Conservation (phyloP, 768 basidiomycete species). For the Gymnopilus junonius region DNA sequence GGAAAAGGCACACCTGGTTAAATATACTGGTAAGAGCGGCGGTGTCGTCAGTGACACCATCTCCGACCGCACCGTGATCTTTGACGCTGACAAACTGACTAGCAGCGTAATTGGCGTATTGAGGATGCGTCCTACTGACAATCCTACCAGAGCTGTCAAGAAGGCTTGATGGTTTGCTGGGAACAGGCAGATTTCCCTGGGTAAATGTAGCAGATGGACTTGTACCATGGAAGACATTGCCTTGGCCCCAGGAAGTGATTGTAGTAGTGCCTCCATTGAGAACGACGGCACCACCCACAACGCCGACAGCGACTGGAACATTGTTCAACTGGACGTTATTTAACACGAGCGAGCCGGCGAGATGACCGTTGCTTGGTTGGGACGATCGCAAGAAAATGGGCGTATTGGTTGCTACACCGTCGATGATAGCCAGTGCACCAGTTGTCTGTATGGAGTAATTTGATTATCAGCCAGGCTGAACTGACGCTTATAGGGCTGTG, state of each 20-base stretch:
- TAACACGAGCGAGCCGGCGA: constrained; percentile 65
- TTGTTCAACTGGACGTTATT: constrained; percentile 67
- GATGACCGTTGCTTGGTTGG: constrained; percentile 42
- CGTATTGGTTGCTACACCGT: constrained; percentile 61
- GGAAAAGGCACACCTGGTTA: constrained; percentile 41
- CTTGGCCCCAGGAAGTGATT: constrained; percentile 76
- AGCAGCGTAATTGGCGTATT: constrained; percentile 64
- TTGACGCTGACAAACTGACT: constrained; percentile 76
- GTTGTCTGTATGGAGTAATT: constrained; percentile 43
- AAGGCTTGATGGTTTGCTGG: constrained; percentile 60
- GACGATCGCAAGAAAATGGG: constrained; percentile 65
- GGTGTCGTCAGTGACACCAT: constrained; percentile 80
- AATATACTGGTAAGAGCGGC: constrained; percentile 67
- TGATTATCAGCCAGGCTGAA: background rate
- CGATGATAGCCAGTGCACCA: constrained; percentile 66
- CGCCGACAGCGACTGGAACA: constrained; percentile 64
- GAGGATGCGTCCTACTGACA: constrained; percentile 67
- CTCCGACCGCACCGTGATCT: constrained; percentile 71
- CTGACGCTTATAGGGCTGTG: background rate
- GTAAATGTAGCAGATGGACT: constrained; percentile 46
- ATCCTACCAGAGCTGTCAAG: constrained; percentile 63
- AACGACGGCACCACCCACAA: constrained; percentile 53
- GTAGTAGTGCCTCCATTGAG: constrained; percentile 64
- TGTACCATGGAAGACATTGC: constrained; percentile 68
- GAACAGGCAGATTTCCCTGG: constrained; percentile 51